Evolutionary conservation across 441 rosid genomes (phyloP).

Genomic region (Eruca vesicaria): DNA sequence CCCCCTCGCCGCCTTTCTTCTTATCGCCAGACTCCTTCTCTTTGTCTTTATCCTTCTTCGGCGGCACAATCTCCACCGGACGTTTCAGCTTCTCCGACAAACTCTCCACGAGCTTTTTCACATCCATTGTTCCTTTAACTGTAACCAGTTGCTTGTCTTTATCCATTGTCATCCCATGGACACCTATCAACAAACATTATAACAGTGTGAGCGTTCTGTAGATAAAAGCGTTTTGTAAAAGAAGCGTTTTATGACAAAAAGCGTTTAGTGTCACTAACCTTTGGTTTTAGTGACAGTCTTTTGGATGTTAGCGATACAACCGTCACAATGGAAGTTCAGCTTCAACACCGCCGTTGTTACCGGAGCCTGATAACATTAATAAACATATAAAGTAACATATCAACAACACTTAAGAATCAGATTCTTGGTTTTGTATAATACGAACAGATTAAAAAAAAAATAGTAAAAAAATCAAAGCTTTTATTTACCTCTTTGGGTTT

Average conservation of each 20-base stretch:
- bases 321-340: constrained; percentile 66
- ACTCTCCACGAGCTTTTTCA: constrained; percentile 47
- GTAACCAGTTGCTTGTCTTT: constrained; percentile 63
- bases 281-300: constrained; percentile 45
- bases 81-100: constrained; percentile 60
- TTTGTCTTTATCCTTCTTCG: constrained; percentile 59
- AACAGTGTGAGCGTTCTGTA: neutral
- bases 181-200: constrained; percentile 42
- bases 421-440: constrained; percentile 5
- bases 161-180: constrained; percentile 50
- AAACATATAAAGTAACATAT: neutral
- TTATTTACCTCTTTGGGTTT: constrained; percentile 31
- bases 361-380: constrained; percentile 42
- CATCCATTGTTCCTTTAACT: constrained; percentile 84
- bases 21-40: constrained; percentile 34
- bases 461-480: neutral
- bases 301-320: constrained; percentile 64
- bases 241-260: too few species aligned
- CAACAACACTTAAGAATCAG: constrained; percentile 3
- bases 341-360: constrained; percentile 75
- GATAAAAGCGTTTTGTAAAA: neutral
- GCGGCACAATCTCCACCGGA: constrained; percentile 67
- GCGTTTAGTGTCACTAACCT: constrained; percentile 45
- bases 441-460: neutral
- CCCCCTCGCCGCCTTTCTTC: constrained; percentile 30